Conservation (phyloP, 1,284 basidiomycete species). For the Hymenochaete sp. region DNA sequence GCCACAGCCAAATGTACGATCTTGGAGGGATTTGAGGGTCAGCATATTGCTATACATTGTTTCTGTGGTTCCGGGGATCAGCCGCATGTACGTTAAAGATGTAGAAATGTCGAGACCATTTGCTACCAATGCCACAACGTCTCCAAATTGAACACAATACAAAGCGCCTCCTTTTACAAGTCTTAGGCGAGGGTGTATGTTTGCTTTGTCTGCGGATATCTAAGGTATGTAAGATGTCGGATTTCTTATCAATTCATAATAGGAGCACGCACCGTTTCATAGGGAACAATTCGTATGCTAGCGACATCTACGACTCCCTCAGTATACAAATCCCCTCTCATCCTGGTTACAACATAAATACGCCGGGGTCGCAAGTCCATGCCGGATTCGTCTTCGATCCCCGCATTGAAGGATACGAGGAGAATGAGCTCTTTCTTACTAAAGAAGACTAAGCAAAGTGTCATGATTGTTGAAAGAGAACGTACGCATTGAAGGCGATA, state of each 20-base stretch:
- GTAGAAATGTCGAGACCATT: slow-evolving; percentile 37
- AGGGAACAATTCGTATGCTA: slow-evolving; percentile 52
- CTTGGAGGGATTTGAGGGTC: slow-evolving; percentile 55
- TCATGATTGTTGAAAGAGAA: background rate
- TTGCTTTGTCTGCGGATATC: slow-evolving; percentile 57
- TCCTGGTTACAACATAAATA: slow-evolving; percentile 52
- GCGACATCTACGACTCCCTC: slow-evolving; percentile 39
- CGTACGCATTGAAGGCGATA: slow-evolving; percentile 14
- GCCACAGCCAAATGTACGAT: slow-evolving; percentile 64
- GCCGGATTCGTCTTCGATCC: slow-evolving; percentile 38
- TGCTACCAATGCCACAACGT: slow-evolving; percentile 65
- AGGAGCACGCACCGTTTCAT: slow-evolving; percentile 52
- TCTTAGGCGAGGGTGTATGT: slow-evolving; percentile 60
- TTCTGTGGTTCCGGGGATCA: slow-evolving; percentile 32
- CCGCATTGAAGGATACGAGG: slow-evolving; percentile 55
- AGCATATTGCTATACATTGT: slow-evolving; percentile 65
- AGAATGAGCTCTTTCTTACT: slow-evolving; percentile 35
- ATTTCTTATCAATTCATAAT: background rate
- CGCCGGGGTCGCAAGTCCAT: slow-evolving; percentile 41
- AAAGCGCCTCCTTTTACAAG: slow-evolving; percentile 48
- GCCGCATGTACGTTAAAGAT: background rate
- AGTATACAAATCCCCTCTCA: slow-evolving; percentile 37
- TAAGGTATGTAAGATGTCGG: slow-evolving; percentile 23
- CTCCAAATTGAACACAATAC: slow-evolving; percentile 62
- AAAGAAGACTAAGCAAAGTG: background rate